Evolutionary conservation across 441 rosid species (phyloP).

Genomic region (Viola pubescens): DNA sequence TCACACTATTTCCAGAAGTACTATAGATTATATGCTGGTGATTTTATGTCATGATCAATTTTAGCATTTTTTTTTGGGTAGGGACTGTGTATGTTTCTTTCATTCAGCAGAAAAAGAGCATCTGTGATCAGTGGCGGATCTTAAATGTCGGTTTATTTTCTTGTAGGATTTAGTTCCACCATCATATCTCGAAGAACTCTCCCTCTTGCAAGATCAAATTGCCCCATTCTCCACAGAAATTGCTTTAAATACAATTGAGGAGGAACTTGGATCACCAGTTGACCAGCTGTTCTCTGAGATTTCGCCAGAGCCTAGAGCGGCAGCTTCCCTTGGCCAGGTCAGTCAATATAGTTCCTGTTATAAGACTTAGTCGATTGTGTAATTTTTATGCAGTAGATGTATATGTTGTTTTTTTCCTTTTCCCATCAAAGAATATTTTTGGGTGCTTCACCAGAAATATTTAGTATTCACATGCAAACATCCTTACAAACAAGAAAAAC

Average conservation of each 20-base stretch:
- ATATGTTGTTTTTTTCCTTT: not conserved
- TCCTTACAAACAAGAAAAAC: not conserved
- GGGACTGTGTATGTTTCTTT: not conserved
- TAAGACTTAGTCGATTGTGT: not conserved
- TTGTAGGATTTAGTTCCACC: conserved; percentile 82
- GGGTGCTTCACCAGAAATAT: not conserved
- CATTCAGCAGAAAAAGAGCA: not conserved
- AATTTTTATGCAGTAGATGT: conserved; percentile 4
- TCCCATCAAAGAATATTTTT: not conserved
- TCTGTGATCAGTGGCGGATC: conserved; percentile 1
- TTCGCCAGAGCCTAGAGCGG: conserved; percentile 84
- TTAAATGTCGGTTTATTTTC: not conserved
- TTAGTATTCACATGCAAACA: not conserved
- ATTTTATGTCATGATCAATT: not conserved
- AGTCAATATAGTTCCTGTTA: no score
- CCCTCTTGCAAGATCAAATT: conserved; percentile 78
- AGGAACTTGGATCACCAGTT: conserved; percentile 65
- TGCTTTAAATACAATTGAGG: conserved; percentile 68
- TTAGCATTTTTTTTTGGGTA: not conserved
- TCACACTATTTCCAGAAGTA: no score
- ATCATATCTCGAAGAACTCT: conserved; percentile 74
- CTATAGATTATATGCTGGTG: no score
- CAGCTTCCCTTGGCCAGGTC: conserved; percentile 97
- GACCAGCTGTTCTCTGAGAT: conserved; percentile 76
- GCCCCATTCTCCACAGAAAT: conserved; percentile 77